Evolutionary conservation across 768 basidiomycete species (phyloP), one percentile per base, ranked within the genome.

Genomic region (Podaxis sp.): DNA sequence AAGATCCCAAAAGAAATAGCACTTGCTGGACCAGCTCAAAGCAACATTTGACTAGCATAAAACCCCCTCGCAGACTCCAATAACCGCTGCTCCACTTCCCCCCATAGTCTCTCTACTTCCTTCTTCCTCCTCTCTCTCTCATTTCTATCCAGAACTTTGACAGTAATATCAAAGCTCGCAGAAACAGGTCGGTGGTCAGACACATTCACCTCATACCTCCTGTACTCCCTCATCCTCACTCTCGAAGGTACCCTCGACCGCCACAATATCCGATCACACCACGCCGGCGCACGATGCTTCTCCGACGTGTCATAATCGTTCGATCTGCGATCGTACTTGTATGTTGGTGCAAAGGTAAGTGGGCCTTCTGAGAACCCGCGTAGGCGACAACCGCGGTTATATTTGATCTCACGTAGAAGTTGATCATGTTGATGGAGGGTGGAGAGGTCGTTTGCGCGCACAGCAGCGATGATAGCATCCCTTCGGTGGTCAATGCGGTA

Each of bases 241-340:
- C 91, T 79, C 11, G 71, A 73, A 13, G 78, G 76, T 14, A 80
- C 82, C 14, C 77, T 77, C 44, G 83, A 76, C 3, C 87, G 84
- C 85, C 88, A 96, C 44, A 98, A 75, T 21, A 99, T 84, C 4
- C 96, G 88, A 71, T 99, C 96, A 70, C 96, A 99, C 95, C 95
- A 99, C 1, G 96, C 95, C 3, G 96, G 96, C 6, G 87, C 79
- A 0, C 96, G 88, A 11, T 82, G 81, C 72, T 98, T 98, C 71
- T 93, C 92, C 0, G 90, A 93, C 2, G 88, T 79, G 69, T 99
- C 96, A 67, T 93, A 99, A 63, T 86, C 82, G 69, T 82, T 72
- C 23, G 92, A 85, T 5, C 82, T 76, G 1, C 84, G 85, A 70
- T 96, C 93, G 74, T 97, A 98, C 73, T 97, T 97, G 83, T 98